phyloP scores from a whole-genome alignment of 2,329 filamentous ascomycete species.

The Rhytidhysteron rufulum region DNA sequence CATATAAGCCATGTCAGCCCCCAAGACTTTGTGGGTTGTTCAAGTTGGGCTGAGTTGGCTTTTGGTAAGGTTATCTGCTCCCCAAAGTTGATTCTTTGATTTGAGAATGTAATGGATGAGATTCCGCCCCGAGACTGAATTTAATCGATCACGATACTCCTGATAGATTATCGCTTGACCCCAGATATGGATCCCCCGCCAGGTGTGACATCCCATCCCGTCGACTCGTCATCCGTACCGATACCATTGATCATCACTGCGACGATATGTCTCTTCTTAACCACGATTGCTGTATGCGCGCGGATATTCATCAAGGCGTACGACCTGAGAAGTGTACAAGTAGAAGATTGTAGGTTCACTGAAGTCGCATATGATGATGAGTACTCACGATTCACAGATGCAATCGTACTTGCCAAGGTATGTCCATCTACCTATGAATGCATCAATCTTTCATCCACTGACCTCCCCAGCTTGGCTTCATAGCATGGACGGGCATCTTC shows the following conservation, averaged over 20 bases:
- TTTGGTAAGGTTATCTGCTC: too few species aligned
- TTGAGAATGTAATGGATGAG: too few species aligned
- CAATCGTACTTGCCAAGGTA: conserved; percentile 6
- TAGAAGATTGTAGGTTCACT: conserved; percentile 10
- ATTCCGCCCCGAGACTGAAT: too few species aligned
- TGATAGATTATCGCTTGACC: neutral
- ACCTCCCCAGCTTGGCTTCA: conserved; percentile 3
- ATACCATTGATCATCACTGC: conserved; percentile 7
- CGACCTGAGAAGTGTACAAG: conserved; percentile 6
- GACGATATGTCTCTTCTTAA: conserved; percentile 12
- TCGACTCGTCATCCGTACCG: conserved; percentile 2
- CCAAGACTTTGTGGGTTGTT: too few species aligned
- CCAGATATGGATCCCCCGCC: neutral
- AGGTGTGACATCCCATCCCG: neutral
- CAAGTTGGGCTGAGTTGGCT: too few species aligned
- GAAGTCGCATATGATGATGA: neutral
- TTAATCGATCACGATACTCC: too few species aligned
- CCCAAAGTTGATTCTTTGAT: too few species aligned
- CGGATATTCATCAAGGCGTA: conserved; percentile 8
- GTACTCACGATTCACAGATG: conserved; percentile 4
- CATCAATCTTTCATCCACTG: neutral
- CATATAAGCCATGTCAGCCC: too few species aligned
- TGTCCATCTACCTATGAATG: neutral
- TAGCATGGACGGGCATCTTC: conserved; percentile 5
- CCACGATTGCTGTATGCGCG: conserved; percentile 6